Evolutionary conservation across 2,329 filamentous ascomycete species (phyloP).

Genomic region (Fusarium sterilihyphosum): DNA sequence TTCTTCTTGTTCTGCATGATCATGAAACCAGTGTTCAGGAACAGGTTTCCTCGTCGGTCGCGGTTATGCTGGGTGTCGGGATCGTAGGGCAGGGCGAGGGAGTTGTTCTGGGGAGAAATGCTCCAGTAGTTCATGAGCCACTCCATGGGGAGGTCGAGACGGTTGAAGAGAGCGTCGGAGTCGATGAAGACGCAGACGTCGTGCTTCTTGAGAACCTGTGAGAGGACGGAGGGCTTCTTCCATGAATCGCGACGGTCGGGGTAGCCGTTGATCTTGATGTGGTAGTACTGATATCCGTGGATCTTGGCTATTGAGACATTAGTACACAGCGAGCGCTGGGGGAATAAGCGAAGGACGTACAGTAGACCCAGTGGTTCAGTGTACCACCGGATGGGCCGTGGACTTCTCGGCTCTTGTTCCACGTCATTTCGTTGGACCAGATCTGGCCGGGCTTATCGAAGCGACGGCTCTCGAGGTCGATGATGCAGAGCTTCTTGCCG

Average conservation of each 20-base stretch:
- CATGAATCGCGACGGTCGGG: conserved; percentile 55
- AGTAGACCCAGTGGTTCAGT: conserved; percentile 57
- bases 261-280: conserved; percentile 49
- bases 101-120: conserved; percentile 51
- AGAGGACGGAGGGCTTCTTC: conserved; percentile 57
- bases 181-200: conserved; percentile 56
- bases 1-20: conserved; percentile 60
- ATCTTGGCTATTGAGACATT: conserved; percentile 50
- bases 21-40: conserved; percentile 65
- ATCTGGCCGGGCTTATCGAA: conserved; percentile 50
- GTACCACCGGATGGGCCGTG: conserved; percentile 54
- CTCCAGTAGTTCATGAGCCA: conserved; percentile 60
- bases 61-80: conserved; percentile 51
- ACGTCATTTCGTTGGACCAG: conserved; percentile 50
- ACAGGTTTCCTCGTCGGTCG: conserved; percentile 53
- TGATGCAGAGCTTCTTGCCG: conserved; percentile 55
- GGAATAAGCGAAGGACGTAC: conserved; percentile 35
- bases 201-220: conserved; percentile 54
- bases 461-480: conserved; percentile 55
- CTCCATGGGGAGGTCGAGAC: conserved; percentile 57
- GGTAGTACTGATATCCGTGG: conserved; percentile 59
- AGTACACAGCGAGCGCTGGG: conserved; percentile 16
- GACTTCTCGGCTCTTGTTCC: conserved; percentile 47
- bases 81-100: conserved; percentile 55
- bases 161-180: conserved; percentile 56